A percentile compares a stretch with the other conserved stretches of the same genome.
Evolutionary conservation across 768 basidiomycete species (phyloP).

Genomic region (Scleroderma citrinum): DNA sequence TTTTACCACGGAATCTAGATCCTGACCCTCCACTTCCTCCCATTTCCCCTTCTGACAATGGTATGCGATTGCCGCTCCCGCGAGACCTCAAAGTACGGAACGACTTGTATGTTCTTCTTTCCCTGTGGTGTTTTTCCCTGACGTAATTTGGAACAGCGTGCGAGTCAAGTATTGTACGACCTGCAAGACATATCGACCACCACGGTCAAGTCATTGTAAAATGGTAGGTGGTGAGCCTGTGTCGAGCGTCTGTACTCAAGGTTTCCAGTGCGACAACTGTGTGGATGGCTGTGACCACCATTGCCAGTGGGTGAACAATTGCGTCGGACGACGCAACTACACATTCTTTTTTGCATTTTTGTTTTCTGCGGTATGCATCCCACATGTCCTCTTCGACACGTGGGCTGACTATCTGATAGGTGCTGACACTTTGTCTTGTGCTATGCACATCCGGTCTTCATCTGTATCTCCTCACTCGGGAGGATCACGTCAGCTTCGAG

Average conservation of each 20-base stretch:
- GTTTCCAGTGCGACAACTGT: conserved; percentile 85
- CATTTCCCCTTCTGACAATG: conserved; percentile 58
- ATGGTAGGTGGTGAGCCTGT: conserved; percentile 49
- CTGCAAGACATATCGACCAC: conserved; percentile 89
- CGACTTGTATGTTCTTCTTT: conserved; percentile 58
- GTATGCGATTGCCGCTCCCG: conserved; percentile 60
- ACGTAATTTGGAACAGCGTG: conserved; percentile 44
- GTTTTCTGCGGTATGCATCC: conserved; percentile 58
- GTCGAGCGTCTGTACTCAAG: conserved; percentile 4
- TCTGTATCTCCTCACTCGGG: conserved; percentile 58
- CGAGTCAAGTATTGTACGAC: conserved; percentile 93
- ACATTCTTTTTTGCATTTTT: conserved; percentile 87
- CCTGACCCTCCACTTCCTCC: conserved; percentile 74
- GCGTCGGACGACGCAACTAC: conserved; percentile 92
- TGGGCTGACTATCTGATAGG: conserved; percentile 35
- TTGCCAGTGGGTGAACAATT: conserved; percentile 91
- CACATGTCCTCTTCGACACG: not conserved
- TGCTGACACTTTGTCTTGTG: conserved; percentile 66
- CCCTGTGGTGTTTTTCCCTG: conserved; percentile 2
- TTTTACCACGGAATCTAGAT: conserved; percentile 84
- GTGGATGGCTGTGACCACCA: conserved; percentile 95
- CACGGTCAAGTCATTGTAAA: conserved; percentile 92
- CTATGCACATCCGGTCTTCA: conserved; percentile 83
- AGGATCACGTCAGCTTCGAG: conserved; percentile 43
- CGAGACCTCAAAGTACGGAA: conserved; percentile 74